These are phyloP conservation scores for Polyplosphaeria fusca DNA, from an alignment of 495 filamentous ascomycete genomes.

Conservation along the genomic window DNA sequence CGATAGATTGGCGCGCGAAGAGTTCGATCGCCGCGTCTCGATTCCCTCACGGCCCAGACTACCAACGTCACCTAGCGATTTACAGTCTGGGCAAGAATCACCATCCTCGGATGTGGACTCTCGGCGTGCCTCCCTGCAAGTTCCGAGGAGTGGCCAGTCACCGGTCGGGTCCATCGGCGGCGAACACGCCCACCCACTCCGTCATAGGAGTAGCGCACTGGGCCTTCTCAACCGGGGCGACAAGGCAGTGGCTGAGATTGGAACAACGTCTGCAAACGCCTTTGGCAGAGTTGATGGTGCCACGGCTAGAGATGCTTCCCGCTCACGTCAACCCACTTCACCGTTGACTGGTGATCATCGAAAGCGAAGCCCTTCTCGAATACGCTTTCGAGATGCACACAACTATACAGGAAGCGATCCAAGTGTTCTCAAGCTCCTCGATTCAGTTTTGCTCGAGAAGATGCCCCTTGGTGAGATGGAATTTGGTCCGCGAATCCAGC, in stretches of 20 bases:
- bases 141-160: conserved; percentile 20
- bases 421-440: conserved; percentile 76
- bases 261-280: conserved; percentile 74
- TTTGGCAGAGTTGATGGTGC: conserved; percentile 76
- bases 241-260: conserved; percentile 81
- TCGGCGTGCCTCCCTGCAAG: conserved; percentile 26
- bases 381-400: conserved; percentile 49
- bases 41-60: conserved; percentile 37
- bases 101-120: conserved; percentile 24
- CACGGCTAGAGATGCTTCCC: conserved; percentile 14
- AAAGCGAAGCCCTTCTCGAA: conserved; percentile 37
- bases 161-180: conserved; percentile 15
- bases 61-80: conserved; percentile 44
- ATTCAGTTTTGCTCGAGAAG: conserved; percentile 85
- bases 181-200: conserved; percentile 35
- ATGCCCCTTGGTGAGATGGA: conserved; percentile 77
- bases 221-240: conserved; percentile 77
- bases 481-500: conserved; percentile 78
- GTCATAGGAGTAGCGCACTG: conserved; percentile 74
- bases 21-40: conserved; percentile 2
- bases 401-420: conserved; percentile 89
- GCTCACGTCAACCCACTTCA: conserved; percentile 40
- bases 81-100: conserved; percentile 10
- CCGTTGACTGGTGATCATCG: conserved; percentile 31
- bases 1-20: conserved; percentile 41